phyloP scores from a whole-genome alignment of 345 rosid genomes.

The Turnera subulata region DNA sequence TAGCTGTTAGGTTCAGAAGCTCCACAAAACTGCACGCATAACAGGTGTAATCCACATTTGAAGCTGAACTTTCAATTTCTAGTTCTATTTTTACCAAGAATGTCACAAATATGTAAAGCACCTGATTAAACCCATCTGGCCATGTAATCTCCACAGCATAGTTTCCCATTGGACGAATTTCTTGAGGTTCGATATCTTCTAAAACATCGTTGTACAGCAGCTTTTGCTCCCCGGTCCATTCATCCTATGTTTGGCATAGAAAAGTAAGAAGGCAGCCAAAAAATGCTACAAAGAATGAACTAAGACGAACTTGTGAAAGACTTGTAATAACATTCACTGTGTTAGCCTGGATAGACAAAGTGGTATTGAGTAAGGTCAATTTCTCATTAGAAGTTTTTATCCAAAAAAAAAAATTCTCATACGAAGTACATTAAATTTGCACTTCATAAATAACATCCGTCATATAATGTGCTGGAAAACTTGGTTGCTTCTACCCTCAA shows the following conservation, averaged over 20 bases:
- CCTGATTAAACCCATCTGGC: conserved; percentile 97
- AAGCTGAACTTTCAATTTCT: no score
- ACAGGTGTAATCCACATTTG: no score
- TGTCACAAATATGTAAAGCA: conserved; percentile 11
- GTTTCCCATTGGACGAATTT: conserved; percentile 91
- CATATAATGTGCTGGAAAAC: no score
- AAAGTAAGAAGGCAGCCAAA: not conserved
- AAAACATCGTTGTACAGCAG: conserved; percentile 67
- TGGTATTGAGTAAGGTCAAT: no score
- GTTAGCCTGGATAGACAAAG: no score
- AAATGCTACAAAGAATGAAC: not conserved
- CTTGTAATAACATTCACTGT: no score
- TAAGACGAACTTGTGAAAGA: not conserved
- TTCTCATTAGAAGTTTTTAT: no score
- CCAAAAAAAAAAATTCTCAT: no score
- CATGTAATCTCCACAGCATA: conserved; percentile 93
- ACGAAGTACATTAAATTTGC: no score
- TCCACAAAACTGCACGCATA: no score
- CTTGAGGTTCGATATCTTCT: conserved; percentile 86
- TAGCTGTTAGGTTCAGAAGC: not conserved
- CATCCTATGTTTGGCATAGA: conserved; percentile 49
- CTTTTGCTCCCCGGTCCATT: conserved; percentile 92
- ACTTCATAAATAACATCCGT: no score
- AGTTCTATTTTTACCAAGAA: not conserved
- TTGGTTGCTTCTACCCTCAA: no score